Evolutionary conservation across 441 rosid genomes (phyloP), one percentile per base, ranked within the genome.

Genomic region (Manihot esculenta): DNA sequence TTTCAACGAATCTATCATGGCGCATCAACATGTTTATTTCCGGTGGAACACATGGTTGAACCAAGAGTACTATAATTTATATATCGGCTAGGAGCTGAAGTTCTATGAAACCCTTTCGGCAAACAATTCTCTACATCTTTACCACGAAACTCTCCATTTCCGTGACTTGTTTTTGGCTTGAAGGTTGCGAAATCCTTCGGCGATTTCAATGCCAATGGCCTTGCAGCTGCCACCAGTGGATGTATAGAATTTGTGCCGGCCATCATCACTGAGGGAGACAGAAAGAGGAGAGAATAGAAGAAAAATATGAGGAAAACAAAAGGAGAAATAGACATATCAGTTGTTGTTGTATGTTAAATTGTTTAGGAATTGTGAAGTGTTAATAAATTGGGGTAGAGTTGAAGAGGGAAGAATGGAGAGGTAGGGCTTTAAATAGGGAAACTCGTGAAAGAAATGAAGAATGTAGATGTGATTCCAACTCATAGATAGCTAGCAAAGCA

Each of bases 81-180:
- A 69, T 92, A 92, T 7, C 86, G 87, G 69, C 97, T 92, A 0
- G 97, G 97, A 2, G 87, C 94, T 0, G 97, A 92, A 17, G 61
- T 78, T 57, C 48, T 83, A 15, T 72, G 94, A 72, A 79, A 74
- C 10, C 96, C 93, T 66, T 90, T 92, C 15, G 97, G 97, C 74
- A 92, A 41, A 77, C 97, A 92, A 72, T 71, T 74, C 60, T 74
- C 73, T 61, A 83, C 78, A 1, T 44, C 72, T 17, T 66, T 74
- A 33, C 60, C 26, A 0, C 7, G 53, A 24, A 74, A 72, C 64
- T 26, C 51, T 47, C 44, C 62, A 42, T 24, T 58, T 23, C 41
- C 55, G 2, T 70, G 62, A 11, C 72, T 64, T 3, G 71, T 60
- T 44, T 67, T 76, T 0, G 83, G 81, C 69, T 81, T 76, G 67